Base-by-base conservation (phyloP, 192 early-diverging fungal species). In the Diversispora eburnea region DNA sequence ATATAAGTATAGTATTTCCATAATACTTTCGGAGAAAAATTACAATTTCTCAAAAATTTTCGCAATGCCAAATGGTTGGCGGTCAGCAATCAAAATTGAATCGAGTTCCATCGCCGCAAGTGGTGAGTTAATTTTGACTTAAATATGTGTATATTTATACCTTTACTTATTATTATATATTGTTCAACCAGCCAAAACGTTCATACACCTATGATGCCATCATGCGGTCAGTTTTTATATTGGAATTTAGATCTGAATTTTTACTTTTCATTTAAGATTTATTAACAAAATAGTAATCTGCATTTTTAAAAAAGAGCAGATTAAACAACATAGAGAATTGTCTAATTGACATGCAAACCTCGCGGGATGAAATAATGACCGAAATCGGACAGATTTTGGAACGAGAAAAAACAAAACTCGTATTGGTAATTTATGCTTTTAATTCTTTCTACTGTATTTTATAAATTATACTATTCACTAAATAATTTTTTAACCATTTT, bases 191-290 rank as follows among this genome's bases (percentile, higher is more conserved):
- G 77, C 70, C 77, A 20, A 83, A 79, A 55, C 80, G 73, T 46
- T 88, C 86, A 45, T 88, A 88, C 63, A 86, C 83, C 0, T 86
- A 84, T 61, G 78, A 83, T 45, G 74, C 76, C 41, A 78, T 85
- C 58, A 79, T 85, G 79, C 68, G 69, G 79, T 82, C 68, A 66
- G 63, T 45, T 66, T 19, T 10, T 12, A 6, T 13, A 12, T 25
- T 59, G 13, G n/a, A n/a, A 33, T 33, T 33, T 33, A 33, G 25
- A 33, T 33, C 25, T 2, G 25, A 33, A 33, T 33, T 33, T 33
- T 33, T 33, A 33, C 25, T 33, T 33, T 33, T 33, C 25, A 33
- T 33, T 33, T 33, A 33, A 6, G 17, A 42, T 5, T 70, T 42
- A 22, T 19, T 42, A n/a, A 22, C 4, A 0, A 39, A 3, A 47